These are phyloP conservation scores for Suzukiozyma palmioleophila DNA, from an alignment of 1,139 yeast genomes.

Conservation along the genomic window DNA sequence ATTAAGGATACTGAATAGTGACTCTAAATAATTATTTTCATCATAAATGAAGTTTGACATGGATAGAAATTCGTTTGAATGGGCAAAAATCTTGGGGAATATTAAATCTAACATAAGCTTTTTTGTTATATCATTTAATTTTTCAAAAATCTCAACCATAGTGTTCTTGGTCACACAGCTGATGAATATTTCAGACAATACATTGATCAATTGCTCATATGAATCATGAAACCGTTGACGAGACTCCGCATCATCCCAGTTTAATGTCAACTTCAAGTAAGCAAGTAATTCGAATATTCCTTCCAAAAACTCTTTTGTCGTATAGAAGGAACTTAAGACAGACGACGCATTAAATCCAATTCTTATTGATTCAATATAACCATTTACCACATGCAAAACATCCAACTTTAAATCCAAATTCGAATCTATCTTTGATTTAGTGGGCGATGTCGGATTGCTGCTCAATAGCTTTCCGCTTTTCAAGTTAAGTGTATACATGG, in stretches of 20 bases:
- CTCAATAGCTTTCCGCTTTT: slow-evolving; percentile 33
- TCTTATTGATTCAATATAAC: slow-evolving; percentile 27
- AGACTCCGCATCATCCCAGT: slow-evolving; percentile 22
- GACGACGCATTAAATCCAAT: slow-evolving; percentile 24
- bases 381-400: slow-evolving; percentile 32
- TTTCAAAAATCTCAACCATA: slow-evolving; percentile 19
- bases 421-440: slow-evolving; percentile 10
- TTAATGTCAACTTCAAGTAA: slow-evolving; percentile 24
- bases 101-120: slow-evolving; percentile 30
- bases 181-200: slow-evolving; percentile 30
- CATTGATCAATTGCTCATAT: slow-evolving; percentile 19
- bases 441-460: slow-evolving; percentile 35
- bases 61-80: slow-evolving; percentile 30
- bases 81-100: slow-evolving; percentile 36
- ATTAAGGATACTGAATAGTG: slow-evolving; percentile 21
- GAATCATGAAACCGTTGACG: slow-evolving; percentile 17
- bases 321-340: slow-evolving; percentile 20
- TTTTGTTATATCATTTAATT: slow-evolving; percentile 22
- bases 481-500: slow-evolving; percentile 28
- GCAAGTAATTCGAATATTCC: slow-evolving; percentile 38
- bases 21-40: slow-evolving; percentile 28
- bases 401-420: slow-evolving; percentile 25
- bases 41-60: slow-evolving; percentile 34
- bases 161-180: slow-evolving; percentile 19
- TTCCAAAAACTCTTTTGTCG: slow-evolving; percentile 33